Percentiles rank a stretch among this genome's conserved stretches.
phyloP scores from a whole-genome alignment of 768 basidiomycete genomes.

The Baorangia bicolor region DNA sequence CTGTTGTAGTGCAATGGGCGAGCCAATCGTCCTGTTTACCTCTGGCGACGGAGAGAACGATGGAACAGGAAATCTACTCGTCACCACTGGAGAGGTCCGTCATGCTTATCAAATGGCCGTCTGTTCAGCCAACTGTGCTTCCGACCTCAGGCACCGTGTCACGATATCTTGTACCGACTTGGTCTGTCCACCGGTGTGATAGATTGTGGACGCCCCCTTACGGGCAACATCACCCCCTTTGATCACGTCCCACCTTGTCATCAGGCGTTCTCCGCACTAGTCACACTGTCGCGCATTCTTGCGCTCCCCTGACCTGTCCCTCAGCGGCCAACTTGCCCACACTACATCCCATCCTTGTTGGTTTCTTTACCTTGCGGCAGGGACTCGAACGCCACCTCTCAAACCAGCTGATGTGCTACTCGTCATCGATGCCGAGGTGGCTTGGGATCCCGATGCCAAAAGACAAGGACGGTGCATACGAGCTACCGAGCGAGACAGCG shows the following conservation, averaged over 20 bases:
- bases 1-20: constrained; percentile 54
- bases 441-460: constrained; percentile 60
- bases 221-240: constrained; percentile 57
- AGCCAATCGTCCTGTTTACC: constrained; percentile 72
- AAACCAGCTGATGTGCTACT: constrained; percentile 60
- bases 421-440: constrained; percentile 62
- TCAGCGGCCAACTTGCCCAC: constrained; percentile 53
- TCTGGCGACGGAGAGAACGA: constrained; percentile 73
- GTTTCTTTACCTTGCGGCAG: constrained; percentile 46
- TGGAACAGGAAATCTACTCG: constrained; percentile 59
- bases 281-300: constrained; percentile 47
- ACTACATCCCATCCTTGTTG: constrained; percentile 54
- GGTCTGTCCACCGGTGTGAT: constrained; percentile 26
- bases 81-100: constrained; percentile 32
- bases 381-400: constrained; percentile 47
- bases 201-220: constrained; percentile 50
- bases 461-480: constrained; percentile 27
- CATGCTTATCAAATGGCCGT: constrained; percentile 46
- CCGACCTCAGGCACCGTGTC: constrained; percentile 35
- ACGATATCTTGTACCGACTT: neutral
- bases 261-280: constrained; percentile 44
- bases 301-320: constrained; percentile 52
- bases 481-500: constrained; percentile 41
- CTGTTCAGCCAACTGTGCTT: constrained; percentile 50
- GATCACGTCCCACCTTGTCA: constrained; percentile 58